A percentile compares a stretch with the other conserved stretches of the same genome.
Evolutionary conservation across 371 early-diverging fungal species (phyloP).

Genomic region (Lichtheimia hyalospora): DNA sequence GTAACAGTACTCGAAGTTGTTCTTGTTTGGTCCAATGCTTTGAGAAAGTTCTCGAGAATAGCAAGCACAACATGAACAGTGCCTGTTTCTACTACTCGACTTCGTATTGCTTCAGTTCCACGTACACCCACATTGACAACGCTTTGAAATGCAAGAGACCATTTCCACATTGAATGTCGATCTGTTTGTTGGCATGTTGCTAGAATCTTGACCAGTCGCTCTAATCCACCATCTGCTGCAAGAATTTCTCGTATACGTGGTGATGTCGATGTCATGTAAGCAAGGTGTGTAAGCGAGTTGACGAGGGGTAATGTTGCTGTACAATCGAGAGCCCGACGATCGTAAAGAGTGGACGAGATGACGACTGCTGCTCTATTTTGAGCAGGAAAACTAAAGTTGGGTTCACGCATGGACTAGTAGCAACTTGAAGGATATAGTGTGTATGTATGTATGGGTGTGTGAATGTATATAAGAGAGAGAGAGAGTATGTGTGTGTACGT

Average conservation of each 20-base stretch:
- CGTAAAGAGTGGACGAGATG: constrained; percentile 82
- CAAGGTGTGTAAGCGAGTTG: constrained; percentile 85
- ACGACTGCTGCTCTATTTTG: constrained; percentile 78
- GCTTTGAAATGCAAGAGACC: constrained; percentile 83
- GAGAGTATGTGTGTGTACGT: too few relatives aligned
- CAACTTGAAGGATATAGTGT: not conserved
- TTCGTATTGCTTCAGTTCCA: constrained; percentile 79
- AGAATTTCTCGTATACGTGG: constrained; percentile 83
- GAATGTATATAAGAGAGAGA: not conserved
- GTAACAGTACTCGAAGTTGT: not conserved
- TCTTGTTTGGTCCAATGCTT: constrained; percentile 36
- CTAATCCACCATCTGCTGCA: constrained; percentile 85
- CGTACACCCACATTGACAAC: constrained; percentile 88
- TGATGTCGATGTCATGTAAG: constrained; percentile 80
- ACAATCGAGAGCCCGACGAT: constrained; percentile 88
- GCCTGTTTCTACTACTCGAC: constrained; percentile 84
- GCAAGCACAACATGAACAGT: constrained; percentile 77
- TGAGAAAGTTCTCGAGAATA: constrained; percentile 72
- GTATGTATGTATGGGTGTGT: too few relatives aligned
- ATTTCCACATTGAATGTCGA: constrained; percentile 71
- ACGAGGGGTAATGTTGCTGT: constrained; percentile 84
- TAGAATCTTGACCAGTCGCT: constrained; percentile 80
- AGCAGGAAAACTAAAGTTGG: constrained; percentile 76
- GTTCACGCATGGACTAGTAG: constrained; percentile 67
- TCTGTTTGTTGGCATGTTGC: constrained; percentile 62